Evolutionary conservation across 2,329 filamentous ascomycete genomes (phyloP).

Genomic region (Lomentospora prolificans): DNA sequence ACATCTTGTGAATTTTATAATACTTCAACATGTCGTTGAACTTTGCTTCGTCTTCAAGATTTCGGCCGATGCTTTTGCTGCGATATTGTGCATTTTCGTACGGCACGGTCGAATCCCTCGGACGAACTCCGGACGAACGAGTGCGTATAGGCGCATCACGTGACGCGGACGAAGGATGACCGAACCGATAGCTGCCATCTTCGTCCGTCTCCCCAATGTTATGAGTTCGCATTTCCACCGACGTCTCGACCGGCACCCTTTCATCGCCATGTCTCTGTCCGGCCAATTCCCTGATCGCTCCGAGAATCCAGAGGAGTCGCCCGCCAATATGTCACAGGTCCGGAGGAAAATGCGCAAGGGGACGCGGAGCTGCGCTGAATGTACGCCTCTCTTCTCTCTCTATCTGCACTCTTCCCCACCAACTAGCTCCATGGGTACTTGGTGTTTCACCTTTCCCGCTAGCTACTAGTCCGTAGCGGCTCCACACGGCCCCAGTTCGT

Average conservation of each 20-base stretch:
- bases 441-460: no score
- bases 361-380: conserved; percentile 18
- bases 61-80: background rate
- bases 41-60: background rate
- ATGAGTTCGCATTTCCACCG: background rate
- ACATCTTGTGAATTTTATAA: background rate
- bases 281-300: background rate
- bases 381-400: conserved; percentile 10
- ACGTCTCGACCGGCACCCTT: background rate
- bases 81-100: no score
- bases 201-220: background rate
- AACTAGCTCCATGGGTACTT: background rate
- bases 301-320: background rate
- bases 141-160: background rate
- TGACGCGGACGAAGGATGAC: background rate
- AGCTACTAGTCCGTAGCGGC: background rate
- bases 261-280: background rate
- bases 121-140: background rate
- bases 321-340: background rate
- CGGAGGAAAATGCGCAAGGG: conserved; percentile 16
- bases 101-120: background rate
- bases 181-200: background rate
- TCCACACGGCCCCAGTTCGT: background rate
- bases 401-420: background rate
- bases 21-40: background rate